Conservation (phyloP, 129 eudicot species). For the Solidago caesia region DNA sequence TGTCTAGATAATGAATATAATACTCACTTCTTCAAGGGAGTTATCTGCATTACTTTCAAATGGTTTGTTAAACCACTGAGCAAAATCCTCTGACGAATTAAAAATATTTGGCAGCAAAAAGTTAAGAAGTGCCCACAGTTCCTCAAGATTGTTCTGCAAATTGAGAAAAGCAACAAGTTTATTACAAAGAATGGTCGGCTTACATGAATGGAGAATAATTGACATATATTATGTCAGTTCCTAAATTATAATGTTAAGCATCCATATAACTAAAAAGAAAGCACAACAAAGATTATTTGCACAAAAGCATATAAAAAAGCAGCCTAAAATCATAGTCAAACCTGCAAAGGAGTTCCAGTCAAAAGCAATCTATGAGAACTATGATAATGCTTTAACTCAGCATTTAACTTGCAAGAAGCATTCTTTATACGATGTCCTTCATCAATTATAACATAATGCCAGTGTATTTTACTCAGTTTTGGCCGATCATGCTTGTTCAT, state of each 20-base stretch:
- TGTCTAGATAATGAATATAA: conserved; percentile 3
- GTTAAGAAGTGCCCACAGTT: conserved; percentile 97
- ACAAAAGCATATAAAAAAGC: not conserved
- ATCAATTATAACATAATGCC: conserved; percentile 97
- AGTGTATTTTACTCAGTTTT: conserved; percentile 83
- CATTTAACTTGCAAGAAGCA: conserved; percentile 99
- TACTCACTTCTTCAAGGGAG: conserved; percentile 82
- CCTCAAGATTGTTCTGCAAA: conserved; percentile 93
- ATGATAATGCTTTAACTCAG: conserved; percentile 87
- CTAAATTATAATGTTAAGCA: not conserved
- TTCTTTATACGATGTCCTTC: conserved; percentile 99
- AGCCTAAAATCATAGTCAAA: conserved; percentile 20
- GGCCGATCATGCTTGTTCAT: conserved; percentile 99
- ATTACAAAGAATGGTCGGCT: not conserved
- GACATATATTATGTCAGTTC: not conserved
- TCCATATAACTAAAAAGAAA: conserved; percentile 4
- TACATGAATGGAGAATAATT: not conserved
- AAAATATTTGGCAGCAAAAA: conserved; percentile 94
- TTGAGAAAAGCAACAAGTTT: conserved; percentile 13
- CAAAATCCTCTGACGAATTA: conserved; percentile 92
- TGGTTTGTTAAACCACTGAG: conserved; percentile 99
- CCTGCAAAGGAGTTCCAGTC: conserved; percentile 99
- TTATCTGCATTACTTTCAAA: conserved; percentile 86
- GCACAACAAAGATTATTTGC: conserved; percentile 2
- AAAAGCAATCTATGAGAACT: conserved; percentile 91